Base-by-base conservation (phyloP, 164 flowering plant genomes). In the Liquidambar formosana region DNA sequence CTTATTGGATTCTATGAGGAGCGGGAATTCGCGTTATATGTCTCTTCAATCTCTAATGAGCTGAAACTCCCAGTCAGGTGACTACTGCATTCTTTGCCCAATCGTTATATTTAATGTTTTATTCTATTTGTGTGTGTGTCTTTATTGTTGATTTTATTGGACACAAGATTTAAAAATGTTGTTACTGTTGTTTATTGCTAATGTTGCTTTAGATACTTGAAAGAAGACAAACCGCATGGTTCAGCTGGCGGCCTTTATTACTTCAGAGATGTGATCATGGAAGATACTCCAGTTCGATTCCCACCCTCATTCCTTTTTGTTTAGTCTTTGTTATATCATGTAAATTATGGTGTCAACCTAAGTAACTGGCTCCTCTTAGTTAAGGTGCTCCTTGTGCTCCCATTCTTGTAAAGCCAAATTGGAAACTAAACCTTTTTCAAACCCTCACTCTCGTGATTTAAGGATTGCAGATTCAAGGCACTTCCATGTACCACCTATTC, bases 161-260 rank as follows among this genome's bases (percentile, higher is more conserved):
- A 33, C 41, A 33, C 41, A 33, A 33, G 41, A 33, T 6, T 33
- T 33, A 33, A 33, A 2, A 46, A 10, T 48, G 16, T 68, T 46
- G 10, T 73, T 47, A 26, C 41, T 33, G 41, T 33, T 33, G 41
- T 33, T 33, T 33, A 45, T 57, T 27, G 61, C 70, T 54, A 46
- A 28, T 77, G 52, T 23, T 75, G 69, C 12, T 71, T 60, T 77
- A 95, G 99, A 83, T 95, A 95, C 76, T 73, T 95, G 88, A 89
- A 61, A 80, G 99, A 95, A 81, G 97, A 93, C 73, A 95, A 86
- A 63, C 97, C 99, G 28, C 97, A 88, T 78, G 99, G 99, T 73
- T 95, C 99, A 16, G 97, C 99, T 72, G 99, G 99, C 66, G 99
- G 97, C 13, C 89, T 95, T 56, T 93, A 91, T 80, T 85, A 82